These are phyloP conservation scores for Diaporthe velutina DNA, from an alignment of 2,329 filamentous ascomycete species.

Conservation along the genomic window DNA sequence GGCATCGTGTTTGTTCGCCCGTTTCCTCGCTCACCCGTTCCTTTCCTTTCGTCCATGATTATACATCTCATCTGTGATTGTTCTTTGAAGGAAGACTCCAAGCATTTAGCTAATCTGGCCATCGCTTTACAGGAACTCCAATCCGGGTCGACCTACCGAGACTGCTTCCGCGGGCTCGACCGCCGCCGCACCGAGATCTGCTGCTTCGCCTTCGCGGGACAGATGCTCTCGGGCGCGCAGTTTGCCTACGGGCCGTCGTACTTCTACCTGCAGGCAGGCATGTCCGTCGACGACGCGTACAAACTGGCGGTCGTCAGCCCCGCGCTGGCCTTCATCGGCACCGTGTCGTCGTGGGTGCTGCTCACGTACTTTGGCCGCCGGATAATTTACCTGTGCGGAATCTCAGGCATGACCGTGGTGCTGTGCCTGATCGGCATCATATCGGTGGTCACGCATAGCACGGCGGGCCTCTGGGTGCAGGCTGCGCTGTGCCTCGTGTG, in stretches of 20 bases:
- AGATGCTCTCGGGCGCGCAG: constrained; percentile 54
- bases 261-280: constrained; percentile 59
- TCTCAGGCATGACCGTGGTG: constrained; percentile 52
- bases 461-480: constrained; percentile 52
- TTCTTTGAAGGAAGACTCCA: constrained; percentile 41
- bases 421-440: constrained; percentile 59
- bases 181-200: constrained; percentile 61
- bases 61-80: constrained; percentile 2
- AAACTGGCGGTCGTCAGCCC: constrained; percentile 57
- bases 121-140: constrained; percentile 54
- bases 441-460: constrained; percentile 56
- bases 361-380: constrained; percentile 59
- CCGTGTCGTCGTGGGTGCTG: constrained; percentile 59
- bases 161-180: constrained; percentile 62
- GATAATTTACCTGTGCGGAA: constrained; percentile 59
- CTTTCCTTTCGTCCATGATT: neutral
- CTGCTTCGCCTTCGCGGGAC: constrained; percentile 54
- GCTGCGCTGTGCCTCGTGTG: constrained; percentile 59
- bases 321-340: constrained; percentile 59
- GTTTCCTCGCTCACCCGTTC: constrained; percentile 2
- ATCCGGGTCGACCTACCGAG: constrained; percentile 58
- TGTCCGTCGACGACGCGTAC: constrained; percentile 54
- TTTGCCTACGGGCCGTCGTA: constrained; percentile 53
- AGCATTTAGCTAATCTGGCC: constrained; percentile 51
- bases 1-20: constrained; percentile 33